These are phyloP conservation scores for Cystobasidium onofrii DNA, from an alignment of 768 basidiomycete genomes.

Conservation along the genomic window DNA sequence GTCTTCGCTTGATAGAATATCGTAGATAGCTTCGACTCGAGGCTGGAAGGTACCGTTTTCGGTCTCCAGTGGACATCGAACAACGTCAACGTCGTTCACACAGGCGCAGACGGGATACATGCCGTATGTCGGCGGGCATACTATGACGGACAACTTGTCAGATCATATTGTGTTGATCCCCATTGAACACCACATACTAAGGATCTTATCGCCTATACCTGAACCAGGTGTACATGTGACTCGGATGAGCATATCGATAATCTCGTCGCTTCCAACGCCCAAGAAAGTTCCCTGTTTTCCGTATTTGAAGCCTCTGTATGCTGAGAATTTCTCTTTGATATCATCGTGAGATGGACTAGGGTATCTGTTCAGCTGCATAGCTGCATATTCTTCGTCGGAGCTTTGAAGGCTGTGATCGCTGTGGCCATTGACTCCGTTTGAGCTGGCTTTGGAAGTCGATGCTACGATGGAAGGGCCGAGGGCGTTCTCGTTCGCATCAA, in stretches of 20 bases:
- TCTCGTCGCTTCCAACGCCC: slow-evolving; percentile 93
- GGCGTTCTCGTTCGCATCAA: slow-evolving; percentile 97
- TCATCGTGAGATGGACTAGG: slow-evolving; percentile 78
- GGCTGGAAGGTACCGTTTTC: slow-evolving; percentile 78
- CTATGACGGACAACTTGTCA: not conserved
- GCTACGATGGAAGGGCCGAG: slow-evolving; percentile 60
- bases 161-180: not conserved
- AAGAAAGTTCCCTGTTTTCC: slow-evolving; percentile 67
- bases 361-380: slow-evolving; percentile 66
- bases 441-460: slow-evolving; percentile 21
- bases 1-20: slow-evolving; percentile 19
- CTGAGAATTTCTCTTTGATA: slow-evolving; percentile 68
- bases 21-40: slow-evolving; percentile 50
- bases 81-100: slow-evolving; percentile 79
- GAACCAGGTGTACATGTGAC: slow-evolving; percentile 68
- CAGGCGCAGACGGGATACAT: slow-evolving; percentile 95
- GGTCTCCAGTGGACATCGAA: slow-evolving; percentile 67
- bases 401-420: slow-evolving; percentile 30
- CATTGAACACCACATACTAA: slow-evolving; percentile 53
- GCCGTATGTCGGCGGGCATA: slow-evolving; percentile 81
- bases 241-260: slow-evolving; percentile 87
- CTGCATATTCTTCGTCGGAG: slow-evolving; percentile 32
- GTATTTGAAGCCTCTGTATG: slow-evolving; percentile 61
- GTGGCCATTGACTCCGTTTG: not conserved
- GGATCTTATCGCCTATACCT: slow-evolving; percentile 57